These are phyloP conservation scores for Trichoderma erinaceum DNA, from an alignment of 495 filamentous ascomycete species.

Conservation along the genomic window DNA sequence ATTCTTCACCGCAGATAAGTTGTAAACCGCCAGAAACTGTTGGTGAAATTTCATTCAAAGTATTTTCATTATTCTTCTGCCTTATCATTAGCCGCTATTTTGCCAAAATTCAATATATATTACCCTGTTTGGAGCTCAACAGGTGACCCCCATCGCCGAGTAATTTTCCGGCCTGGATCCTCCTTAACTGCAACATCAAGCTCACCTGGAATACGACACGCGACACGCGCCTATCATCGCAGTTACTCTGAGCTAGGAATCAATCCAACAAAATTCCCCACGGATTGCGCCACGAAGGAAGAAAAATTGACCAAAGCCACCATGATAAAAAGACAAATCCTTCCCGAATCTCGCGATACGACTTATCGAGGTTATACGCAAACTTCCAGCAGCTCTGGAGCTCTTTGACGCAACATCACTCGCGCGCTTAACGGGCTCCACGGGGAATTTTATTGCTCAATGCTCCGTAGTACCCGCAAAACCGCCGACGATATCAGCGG, in stretches of 20 bases:
- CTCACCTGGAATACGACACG: no score
- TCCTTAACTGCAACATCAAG: neutral
- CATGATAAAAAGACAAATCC: no score
- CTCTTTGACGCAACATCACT: neutral
- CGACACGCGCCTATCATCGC: neutral
- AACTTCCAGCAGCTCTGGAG: neutral
- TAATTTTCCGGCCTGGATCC: neutral
- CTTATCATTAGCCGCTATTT: neutral
- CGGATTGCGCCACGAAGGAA: no score
- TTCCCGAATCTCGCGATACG: no score
- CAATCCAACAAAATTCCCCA: no score
- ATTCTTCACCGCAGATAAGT: neutral
- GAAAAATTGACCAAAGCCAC: no score
- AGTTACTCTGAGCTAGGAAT: neutral
- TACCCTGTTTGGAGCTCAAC: no score
- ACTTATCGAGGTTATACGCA: neutral
- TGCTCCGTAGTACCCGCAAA: constrained; percentile 8
- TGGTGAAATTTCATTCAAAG: neutral
- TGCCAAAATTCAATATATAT: neutral
- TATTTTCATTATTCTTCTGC: neutral
- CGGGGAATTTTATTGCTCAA: neutral
- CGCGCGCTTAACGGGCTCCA: constrained; percentile 12
- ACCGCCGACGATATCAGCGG: constrained; percentile 10
- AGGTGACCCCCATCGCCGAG: neutral
- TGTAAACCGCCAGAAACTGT: neutral